Percentiles rank a stretch among this genome's conserved stretches.
Evolutionary conservation across 1,284 basidiomycete genomes (phyloP).

Genomic region (Rhodofomes roseus): DNA sequence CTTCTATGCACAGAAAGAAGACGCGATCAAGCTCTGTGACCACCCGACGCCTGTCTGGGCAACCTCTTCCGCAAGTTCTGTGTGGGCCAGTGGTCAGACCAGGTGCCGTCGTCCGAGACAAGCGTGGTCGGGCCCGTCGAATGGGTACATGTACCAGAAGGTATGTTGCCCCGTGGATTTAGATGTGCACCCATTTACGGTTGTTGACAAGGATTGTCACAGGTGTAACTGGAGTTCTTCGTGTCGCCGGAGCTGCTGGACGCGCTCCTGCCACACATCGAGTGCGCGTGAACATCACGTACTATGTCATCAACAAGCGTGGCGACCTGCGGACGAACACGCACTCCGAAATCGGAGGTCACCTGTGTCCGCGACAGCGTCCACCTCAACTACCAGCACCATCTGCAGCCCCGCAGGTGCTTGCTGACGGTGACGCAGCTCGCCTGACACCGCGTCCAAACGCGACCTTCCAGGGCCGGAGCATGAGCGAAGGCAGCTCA

Average conservation of each 20-base stretch:
- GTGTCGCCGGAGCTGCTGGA: conserved; percentile 55
- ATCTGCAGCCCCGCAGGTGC: no score
- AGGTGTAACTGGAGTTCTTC: conserved; percentile 92
- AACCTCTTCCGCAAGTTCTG: conserved; percentile 84
- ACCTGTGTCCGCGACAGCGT: no score
- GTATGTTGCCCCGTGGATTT: conserved; percentile 35
- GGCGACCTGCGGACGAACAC: conserved; percentile 95
- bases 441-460: no score
- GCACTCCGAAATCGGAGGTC: no score
- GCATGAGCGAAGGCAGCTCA: no score
- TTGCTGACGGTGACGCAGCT: no score
- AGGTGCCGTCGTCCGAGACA: conserved; percentile 83
- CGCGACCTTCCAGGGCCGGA: no score
- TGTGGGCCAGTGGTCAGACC: conserved; percentile 86
- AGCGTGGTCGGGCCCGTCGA: conserved; percentile 90
- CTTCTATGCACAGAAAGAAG: conserved; percentile 60
- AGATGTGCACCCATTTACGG: no score
- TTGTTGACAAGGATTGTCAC: conserved; percentile 1
- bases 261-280: conserved; percentile 80
- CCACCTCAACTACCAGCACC: no score
- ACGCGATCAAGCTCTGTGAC: conserved; percentile 88
- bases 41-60: conserved; percentile 68
- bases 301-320: conserved; percentile 91
- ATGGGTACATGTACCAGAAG: conserved; percentile 98
- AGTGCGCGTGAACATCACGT: conserved; percentile 87